Conservation (phyloP, 2,329 filamentous ascomycete genomes). For the Didymella segeticola region DNA sequence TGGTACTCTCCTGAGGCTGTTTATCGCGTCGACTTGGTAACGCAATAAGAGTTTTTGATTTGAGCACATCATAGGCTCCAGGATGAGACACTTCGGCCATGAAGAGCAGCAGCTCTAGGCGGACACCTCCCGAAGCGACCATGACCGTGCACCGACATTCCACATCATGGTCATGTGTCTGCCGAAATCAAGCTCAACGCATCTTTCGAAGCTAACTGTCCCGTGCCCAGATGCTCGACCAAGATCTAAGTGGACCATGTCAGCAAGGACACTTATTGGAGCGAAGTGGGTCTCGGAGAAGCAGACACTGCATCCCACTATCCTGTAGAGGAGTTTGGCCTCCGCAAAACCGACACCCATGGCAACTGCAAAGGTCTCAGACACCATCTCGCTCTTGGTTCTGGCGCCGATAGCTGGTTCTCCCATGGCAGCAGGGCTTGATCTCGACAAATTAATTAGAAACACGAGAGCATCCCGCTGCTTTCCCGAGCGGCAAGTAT, state of each 20-base stretch:
- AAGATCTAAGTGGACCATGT: background rate
- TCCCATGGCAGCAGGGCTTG: background rate
- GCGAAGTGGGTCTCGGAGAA: constrained; percentile 1
- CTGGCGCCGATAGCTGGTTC: background rate
- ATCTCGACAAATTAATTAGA: background rate
- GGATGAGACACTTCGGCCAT: too few species aligned
- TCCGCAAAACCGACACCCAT: background rate
- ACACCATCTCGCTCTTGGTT: background rate
- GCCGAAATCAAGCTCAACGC: background rate
- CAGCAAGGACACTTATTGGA: background rate
- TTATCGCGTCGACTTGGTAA: background rate
- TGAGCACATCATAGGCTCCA: background rate
- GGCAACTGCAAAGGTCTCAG: background rate
- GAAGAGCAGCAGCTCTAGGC: background rate
- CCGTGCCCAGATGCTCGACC: background rate
- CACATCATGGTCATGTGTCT: background rate
- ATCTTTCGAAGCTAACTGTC: background rate
- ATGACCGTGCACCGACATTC: background rate
- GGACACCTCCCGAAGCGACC: background rate
- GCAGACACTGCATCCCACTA: background rate
- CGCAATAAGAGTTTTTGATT: background rate
- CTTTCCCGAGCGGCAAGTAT: constrained; percentile 11
- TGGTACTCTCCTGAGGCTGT: too few species aligned
- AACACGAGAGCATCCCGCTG: background rate
- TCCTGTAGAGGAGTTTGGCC: background rate